Evolutionary conservation across 305 asterid genomes (phyloP).

Genomic region (Withania somnifera): DNA sequence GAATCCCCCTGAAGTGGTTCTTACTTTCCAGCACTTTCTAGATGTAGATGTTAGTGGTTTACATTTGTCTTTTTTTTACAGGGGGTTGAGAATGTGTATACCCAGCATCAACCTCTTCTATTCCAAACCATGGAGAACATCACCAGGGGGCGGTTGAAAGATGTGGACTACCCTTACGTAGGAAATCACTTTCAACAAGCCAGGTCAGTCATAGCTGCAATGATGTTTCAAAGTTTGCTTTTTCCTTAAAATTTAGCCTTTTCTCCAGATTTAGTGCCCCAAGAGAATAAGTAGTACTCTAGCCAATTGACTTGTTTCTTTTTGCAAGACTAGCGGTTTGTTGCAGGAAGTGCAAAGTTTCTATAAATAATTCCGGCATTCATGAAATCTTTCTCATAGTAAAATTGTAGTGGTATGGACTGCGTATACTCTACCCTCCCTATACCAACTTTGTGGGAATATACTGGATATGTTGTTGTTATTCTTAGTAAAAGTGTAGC

Average conservation of each 20-base stretch:
- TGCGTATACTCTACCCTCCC: no score
- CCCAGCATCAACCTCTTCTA: slow-evolving; percentile 96
- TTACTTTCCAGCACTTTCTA: neutral
- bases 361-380: neutral
- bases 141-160: slow-evolving; percentile 85
- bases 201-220: slow-evolving; percentile 38
- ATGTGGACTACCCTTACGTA: slow-evolving; percentile 87
- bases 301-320: neutral
- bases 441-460: no score
- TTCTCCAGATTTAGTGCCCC: neutral
- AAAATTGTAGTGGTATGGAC: no score
- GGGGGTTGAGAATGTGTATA: slow-evolving; percentile 98
- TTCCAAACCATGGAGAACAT: slow-evolving; percentile 94
- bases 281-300: neutral
- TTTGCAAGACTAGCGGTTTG: neutral
- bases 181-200: slow-evolving; percentile 96
- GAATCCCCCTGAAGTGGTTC: neutral
- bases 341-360: neutral
- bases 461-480: no score
- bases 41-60: neutral
- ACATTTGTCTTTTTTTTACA: slow-evolving; percentile 16
- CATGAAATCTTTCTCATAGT: neutral
- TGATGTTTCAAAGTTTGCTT: neutral
- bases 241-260: neutral
- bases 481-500: no score